Evolutionary conservation across 192 early-diverging fungal species (phyloP).

Genomic region (Coemansia sp.): DNA sequence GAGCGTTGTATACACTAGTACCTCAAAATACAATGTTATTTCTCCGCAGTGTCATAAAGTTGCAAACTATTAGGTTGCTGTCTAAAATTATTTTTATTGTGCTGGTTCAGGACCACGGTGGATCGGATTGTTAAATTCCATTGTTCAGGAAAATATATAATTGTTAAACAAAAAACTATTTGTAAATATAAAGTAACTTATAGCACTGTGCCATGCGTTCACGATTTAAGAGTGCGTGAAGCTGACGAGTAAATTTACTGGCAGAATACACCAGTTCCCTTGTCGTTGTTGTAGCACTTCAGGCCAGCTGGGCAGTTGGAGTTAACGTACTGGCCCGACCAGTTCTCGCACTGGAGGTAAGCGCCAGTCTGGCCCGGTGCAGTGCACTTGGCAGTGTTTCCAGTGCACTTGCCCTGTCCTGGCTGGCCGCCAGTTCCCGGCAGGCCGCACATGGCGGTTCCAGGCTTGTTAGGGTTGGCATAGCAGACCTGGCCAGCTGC

Average conservation of each 20-base stretch:
- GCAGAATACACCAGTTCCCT: slow-evolving; percentile 34
- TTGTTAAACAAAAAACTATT: neutral
- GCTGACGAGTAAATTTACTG: slow-evolving; percentile 10
- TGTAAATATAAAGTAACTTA: neutral
- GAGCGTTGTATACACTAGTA: neutral
- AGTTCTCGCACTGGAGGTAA: slow-evolving; percentile 48
- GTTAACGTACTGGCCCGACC: slow-evolving; percentile 42
- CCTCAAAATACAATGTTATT: too few species aligned
- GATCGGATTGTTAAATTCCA: too few species aligned
- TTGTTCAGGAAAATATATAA: neutral
- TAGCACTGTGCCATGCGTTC: neutral
- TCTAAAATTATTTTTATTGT: too few species aligned
- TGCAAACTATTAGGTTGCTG: too few species aligned
- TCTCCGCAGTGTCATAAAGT: too few species aligned
- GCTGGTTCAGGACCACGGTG: neutral
- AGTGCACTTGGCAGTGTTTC: slow-evolving; percentile 45
- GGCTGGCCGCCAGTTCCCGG: slow-evolving; percentile 41
- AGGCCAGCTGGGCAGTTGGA: slow-evolving; percentile 34
- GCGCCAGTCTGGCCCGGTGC: slow-evolving; percentile 30
- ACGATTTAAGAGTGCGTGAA: neutral
- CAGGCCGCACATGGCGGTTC: slow-evolving; percentile 44
- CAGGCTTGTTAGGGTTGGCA: slow-evolving; percentile 47
- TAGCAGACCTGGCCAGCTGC: slow-evolving; percentile 52
- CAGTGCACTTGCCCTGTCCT: slow-evolving; percentile 34
- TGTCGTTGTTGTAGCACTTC: slow-evolving; percentile 49